phyloP scores from a whole-genome alignment of 2,329 filamentous ascomycete species.

The Hypoxylon sp. region DNA sequence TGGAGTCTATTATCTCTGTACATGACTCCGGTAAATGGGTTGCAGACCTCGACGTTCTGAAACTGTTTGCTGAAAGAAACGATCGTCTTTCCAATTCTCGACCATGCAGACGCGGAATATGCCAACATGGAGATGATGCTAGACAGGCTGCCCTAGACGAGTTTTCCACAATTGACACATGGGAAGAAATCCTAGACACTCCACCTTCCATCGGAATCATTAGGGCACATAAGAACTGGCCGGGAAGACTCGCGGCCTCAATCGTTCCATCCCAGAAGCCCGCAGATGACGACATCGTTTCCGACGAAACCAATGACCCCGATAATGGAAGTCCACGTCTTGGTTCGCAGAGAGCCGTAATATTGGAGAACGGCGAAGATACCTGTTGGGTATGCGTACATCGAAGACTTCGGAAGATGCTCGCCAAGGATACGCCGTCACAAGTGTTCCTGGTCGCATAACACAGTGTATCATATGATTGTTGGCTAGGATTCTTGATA shows the following conservation, averaged over 20 bases:
- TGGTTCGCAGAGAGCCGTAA: not conserved
- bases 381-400: not conserved
- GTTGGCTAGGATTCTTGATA: not conserved
- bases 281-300: not conserved
- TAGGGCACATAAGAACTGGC: not conserved
- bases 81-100: not conserved
- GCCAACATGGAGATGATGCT: not conserved
- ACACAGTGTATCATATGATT: not conserved
- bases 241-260: not conserved
- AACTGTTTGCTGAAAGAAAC: not conserved
- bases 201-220: not conserved
- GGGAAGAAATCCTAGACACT: constrained; percentile 3
- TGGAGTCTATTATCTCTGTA: not conserved
- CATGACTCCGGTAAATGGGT: not conserved
- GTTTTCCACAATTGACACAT: not conserved
- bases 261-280: not conserved
- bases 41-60: not conserved
- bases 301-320: not conserved
- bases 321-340: not conserved
- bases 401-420: not conserved
- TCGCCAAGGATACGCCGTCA: not conserved
- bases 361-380: not conserved
- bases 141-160: not conserved
- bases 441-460: not conserved
- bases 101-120: not conserved